Evolutionary conservation across 2,329 filamentous ascomycete species (phyloP).

Genomic region (Pezicula carpinea): DNA sequence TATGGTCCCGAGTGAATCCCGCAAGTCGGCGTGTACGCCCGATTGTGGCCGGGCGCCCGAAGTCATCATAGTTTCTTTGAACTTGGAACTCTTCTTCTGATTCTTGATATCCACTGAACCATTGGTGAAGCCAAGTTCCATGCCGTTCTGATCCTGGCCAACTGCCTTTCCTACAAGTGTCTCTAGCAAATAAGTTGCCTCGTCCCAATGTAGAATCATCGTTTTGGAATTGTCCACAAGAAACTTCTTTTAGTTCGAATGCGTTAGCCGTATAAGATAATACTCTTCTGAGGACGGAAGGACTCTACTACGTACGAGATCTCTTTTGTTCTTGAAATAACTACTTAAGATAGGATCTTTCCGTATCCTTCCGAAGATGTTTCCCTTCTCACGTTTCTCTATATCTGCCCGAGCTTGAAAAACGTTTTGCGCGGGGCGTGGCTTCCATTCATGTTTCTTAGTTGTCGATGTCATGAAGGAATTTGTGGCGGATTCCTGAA

Average conservation of each 20-base stretch:
- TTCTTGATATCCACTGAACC: neutral
- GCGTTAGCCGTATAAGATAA: too few species aligned
- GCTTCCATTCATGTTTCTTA: too few species aligned
- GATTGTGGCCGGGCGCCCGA: neutral
- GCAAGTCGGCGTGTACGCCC: too few species aligned
- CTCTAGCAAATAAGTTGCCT: constrained; percentile 19
- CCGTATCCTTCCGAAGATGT: too few species aligned
- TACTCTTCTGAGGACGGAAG: too few species aligned
- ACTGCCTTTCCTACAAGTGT: constrained; percentile 22
- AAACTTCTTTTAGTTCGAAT: too few species aligned
- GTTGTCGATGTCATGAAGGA: too few species aligned
- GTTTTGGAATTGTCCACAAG: constrained; percentile 26
- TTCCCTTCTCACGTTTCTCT: too few species aligned
- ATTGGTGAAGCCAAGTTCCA: constrained; percentile 22
- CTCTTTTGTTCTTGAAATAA: constrained; percentile 12
- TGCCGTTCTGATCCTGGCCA: constrained; percentile 27
- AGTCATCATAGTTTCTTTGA: neutral
- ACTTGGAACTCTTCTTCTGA: constrained; percentile 4
- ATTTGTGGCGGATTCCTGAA: too few species aligned
- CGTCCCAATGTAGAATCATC: constrained; percentile 22
- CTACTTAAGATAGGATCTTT: neutral
- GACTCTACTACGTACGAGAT: constrained; percentile 1
- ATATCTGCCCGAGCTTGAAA: too few species aligned
- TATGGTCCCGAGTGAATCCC: too few species aligned
- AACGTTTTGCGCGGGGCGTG: too few species aligned